A percentile compares a stretch with the other conserved stretches of the same genome.
Conservation (phyloP, 2,329 filamentous ascomycete species). For the Xylaria polymorpha region DNA sequence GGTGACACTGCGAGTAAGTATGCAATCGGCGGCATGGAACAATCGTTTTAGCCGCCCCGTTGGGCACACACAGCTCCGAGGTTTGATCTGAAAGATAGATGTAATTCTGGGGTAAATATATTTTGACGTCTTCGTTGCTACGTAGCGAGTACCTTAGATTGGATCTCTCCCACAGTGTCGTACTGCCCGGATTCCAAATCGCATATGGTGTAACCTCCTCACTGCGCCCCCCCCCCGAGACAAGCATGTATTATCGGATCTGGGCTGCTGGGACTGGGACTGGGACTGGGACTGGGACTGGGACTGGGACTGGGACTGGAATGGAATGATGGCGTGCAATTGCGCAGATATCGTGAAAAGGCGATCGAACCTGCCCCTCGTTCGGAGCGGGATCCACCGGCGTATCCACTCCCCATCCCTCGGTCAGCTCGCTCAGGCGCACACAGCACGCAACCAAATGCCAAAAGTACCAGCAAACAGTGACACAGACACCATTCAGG, state of each 20-base stretch:
- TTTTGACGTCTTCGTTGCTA: conserved; percentile 6
- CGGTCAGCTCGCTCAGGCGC: conserved; percentile 2
- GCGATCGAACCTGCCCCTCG: neutral
- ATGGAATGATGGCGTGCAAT: conserved; percentile 23
- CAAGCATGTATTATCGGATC: neutral
- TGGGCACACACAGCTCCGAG: conserved; percentile 1
- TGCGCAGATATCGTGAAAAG: conserved; percentile 13
- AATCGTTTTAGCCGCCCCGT: conserved; percentile 26
- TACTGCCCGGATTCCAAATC: neutral
- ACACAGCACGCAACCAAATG: neutral
- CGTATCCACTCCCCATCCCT: neutral
- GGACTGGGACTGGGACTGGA: too few species aligned
- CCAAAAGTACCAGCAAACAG: neutral
- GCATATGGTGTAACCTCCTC: neutral
- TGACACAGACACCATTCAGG: conserved; percentile 22
- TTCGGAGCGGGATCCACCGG: conserved; percentile 32
- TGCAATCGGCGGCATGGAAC: neutral
- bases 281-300: neutral
- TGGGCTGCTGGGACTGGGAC: neutral
- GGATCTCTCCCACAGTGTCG: too few species aligned
- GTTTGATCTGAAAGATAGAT: neutral
- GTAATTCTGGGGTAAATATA: conserved; percentile 11
- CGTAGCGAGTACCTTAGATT: neutral
- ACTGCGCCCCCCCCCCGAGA: neutral
- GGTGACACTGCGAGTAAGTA: neutral